Evolutionary conservation across 176 grass and related monocot species (phyloP).

Genomic region (Paspalum notatum): DNA sequence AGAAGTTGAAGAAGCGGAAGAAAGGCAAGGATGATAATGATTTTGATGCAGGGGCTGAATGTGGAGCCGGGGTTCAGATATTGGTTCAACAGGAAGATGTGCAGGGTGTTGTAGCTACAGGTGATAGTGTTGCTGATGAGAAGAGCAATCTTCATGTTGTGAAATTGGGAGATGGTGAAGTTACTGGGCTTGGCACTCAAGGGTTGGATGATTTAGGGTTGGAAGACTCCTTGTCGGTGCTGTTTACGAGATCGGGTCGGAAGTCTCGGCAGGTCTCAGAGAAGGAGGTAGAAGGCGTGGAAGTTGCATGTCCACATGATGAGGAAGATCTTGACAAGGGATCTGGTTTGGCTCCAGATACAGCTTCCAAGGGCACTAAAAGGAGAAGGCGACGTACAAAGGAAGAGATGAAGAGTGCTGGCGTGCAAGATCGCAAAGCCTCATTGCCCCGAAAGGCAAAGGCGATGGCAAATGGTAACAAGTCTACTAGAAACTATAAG

Average conservation of each 20-base stretch:
- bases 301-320: slow-evolving; percentile 34
- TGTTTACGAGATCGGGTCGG: slow-evolving; percentile 60
- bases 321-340: slow-evolving; percentile 51
- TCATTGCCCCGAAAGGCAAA: slow-evolving; percentile 48
- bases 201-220: slow-evolving; percentile 56
- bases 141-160: slow-evolving; percentile 41
- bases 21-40: slow-evolving; percentile 50
- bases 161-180: slow-evolving; percentile 22
- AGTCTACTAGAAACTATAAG: slow-evolving; percentile 27
- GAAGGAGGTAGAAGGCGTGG: slow-evolving; percentile 39
- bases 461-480: slow-evolving; percentile 33
- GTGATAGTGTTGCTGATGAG: slow-evolving; percentile 28
- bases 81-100: slow-evolving; percentile 43
- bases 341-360: slow-evolving; percentile 45
- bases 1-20: slow-evolving; percentile 85
- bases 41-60: slow-evolving; percentile 24
- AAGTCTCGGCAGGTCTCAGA: slow-evolving; percentile 49
- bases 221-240: slow-evolving; percentile 62
- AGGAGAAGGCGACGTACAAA: slow-evolving; percentile 52
- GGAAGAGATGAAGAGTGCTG: slow-evolving; percentile 57
- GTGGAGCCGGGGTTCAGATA: slow-evolving; percentile 34
- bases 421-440: slow-evolving; percentile 26
- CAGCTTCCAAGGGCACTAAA: slow-evolving; percentile 31
- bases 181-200: slow-evolving; percentile 19
- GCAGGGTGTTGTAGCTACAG: slow-evolving; percentile 33